Conservation (phyloP, 1,284 basidiomycete genomes). For the Fomitopsis palustris region DNA sequence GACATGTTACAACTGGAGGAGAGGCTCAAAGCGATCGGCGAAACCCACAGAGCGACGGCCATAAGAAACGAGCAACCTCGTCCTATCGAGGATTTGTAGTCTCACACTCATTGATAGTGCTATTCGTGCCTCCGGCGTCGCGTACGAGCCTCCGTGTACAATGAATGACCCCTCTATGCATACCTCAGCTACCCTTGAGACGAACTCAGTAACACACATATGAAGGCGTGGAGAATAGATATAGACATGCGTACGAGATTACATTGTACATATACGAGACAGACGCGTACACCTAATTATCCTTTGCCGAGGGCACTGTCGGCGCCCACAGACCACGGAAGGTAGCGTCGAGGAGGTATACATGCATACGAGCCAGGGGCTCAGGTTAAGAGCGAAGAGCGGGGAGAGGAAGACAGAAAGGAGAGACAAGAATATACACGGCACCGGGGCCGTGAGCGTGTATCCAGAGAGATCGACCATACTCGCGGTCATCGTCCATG, state of each 20-base stretch:
- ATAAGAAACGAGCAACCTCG: neutral
- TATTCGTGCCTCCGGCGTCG: too few species aligned
- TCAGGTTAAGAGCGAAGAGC: neutral
- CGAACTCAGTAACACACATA: neutral
- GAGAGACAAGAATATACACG: slow-evolving; percentile 1
- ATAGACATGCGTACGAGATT: neutral
- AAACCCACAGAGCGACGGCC: neutral
- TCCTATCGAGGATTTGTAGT: slow-evolving; percentile 7
- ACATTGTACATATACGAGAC: neutral
- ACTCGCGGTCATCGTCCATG: slow-evolving; percentile 2
- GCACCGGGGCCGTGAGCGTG: slow-evolving; percentile 4
- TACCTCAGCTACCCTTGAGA: too few species aligned
- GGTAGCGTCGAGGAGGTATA: neutral
- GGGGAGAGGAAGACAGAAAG: neutral
- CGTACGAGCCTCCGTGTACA: too few species aligned
- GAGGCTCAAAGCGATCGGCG: neutral
- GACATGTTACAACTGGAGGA: neutral
- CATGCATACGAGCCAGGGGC: neutral
- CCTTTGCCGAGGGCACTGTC: neutral
- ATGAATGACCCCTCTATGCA: too few species aligned
- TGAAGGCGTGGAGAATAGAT: neutral
- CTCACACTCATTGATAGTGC: too few species aligned
- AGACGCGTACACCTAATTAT: neutral
- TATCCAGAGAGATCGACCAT: slow-evolving; percentile 2
- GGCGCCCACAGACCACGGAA: neutral